Conservation (phyloP, 2,329 filamentous ascomycete species). For the Penicillium sp. region DNA sequence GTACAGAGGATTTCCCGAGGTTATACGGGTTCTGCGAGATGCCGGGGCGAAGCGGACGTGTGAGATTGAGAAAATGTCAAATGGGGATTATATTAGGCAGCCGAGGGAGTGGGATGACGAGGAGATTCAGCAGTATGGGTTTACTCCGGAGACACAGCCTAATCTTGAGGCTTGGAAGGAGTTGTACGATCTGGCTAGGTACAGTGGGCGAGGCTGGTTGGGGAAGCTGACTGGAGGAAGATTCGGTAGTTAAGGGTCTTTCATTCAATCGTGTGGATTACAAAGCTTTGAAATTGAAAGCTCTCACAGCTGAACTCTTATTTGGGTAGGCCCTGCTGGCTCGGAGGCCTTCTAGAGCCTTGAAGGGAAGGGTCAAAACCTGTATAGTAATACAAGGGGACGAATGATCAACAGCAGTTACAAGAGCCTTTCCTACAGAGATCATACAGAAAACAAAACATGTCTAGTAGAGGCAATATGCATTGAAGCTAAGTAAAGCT, state of each 20-base stretch:
- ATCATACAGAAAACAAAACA: not conserved
- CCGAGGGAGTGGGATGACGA: conserved; percentile 29
- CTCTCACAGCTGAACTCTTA: not conserved
- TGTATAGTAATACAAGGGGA: not conserved
- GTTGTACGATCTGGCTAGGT: conserved; percentile 29
- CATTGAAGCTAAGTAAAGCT: conserved; percentile 20
- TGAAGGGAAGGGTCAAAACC: not conserved
- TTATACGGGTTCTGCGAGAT: conserved; percentile 27
- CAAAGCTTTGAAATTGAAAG: not conserved
- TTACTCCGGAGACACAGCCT: conserved; percentile 28
- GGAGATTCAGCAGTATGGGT: conserved; percentile 27
- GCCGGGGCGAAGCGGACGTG: conserved; percentile 29
- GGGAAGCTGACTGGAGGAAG: conserved; percentile 9
- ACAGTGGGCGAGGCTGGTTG: conserved; percentile 14
- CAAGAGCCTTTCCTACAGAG: not conserved
- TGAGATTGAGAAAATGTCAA: conserved; percentile 22
- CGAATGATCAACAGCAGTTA: not conserved
- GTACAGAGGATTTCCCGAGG: conserved; percentile 24
- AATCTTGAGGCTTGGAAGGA: conserved; percentile 27
- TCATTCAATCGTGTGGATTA: not conserved
- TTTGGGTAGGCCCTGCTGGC: not conserved
- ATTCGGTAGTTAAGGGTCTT: not conserved
- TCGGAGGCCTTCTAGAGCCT: not conserved
- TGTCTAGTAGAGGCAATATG: conserved; percentile 13
- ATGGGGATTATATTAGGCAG: conserved; percentile 23